Percentiles rank a stretch among this genome's conserved stretches.
Conservation (phyloP, 148 eudicot genomes). For the Rhododendron griersonianum region DNA sequence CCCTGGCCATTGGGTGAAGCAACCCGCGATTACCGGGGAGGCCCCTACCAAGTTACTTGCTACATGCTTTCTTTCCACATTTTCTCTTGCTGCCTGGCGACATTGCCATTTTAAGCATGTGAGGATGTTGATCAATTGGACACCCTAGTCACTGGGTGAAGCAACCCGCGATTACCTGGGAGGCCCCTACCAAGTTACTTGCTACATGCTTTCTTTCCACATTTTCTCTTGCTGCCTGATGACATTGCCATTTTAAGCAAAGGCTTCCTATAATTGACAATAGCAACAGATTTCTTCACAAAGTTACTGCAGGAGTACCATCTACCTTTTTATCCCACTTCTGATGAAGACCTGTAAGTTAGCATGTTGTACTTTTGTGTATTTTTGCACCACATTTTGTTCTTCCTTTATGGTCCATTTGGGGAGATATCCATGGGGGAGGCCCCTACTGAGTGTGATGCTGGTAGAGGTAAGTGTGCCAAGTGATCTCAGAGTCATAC, state of each 20-base stretch:
- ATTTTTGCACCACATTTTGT: background rate
- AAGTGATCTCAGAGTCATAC: slow-evolving; percentile 8
- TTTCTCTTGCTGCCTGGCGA: background rate
- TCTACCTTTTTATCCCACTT: background rate
- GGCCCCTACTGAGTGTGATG: slow-evolving; percentile 31
- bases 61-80: background rate
- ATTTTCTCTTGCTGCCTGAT: background rate
- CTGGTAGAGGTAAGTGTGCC: slow-evolving; percentile 13
- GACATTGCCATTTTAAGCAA: slow-evolving; percentile 4
- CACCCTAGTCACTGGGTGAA: background rate
- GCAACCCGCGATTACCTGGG: background rate
- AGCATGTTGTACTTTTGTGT: background rate
- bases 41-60: slow-evolving; percentile 11
- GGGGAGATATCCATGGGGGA: background rate
- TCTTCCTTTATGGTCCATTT: background rate
- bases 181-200: slow-evolving; percentile 14
- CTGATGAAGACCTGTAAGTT: background rate
- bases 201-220: background rate
- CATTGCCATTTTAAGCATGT: slow-evolving; percentile 2
- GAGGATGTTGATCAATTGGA: background rate
- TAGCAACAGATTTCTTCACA: background rate
- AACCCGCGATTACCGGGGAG: background rate
- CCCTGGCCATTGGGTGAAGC: background rate
- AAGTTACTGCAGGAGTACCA: background rate
- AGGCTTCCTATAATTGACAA: background rate